A percentile compares a stretch with the other conserved stretches of the same genome.
These are phyloP conservation scores for Glebionis coronaria DNA, from an alignment of 129 eudicot genomes.

Conservation along the genomic window DNA sequence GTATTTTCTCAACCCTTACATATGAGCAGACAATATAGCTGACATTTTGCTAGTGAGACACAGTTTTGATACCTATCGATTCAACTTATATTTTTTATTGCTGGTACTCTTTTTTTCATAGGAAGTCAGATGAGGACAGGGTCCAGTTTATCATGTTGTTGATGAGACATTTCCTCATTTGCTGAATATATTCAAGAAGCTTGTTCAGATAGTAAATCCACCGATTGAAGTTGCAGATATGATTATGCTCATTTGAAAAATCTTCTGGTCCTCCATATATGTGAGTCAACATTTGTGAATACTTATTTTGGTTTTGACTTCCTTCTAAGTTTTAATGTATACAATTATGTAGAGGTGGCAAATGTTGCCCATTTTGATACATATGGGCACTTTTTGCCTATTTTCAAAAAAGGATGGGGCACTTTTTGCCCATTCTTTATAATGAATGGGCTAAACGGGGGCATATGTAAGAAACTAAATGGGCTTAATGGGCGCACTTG, in stretches of 20 bases:
- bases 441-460: too few species aligned
- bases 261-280: conserved; percentile 96
- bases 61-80: neutral
- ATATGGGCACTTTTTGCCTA: too few species aligned
- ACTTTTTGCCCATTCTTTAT: too few species aligned
- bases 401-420: too few species aligned
- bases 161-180: conserved; percentile 89
- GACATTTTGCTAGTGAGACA: neutral
- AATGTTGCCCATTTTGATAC: too few species aligned
- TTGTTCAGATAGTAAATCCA: conserved; percentile 79
- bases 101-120: conserved; percentile 25
- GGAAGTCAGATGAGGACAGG: conserved; percentile 98
- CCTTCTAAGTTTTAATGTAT: neutral
- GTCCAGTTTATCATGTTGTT: conserved; percentile 75
- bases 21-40: conserved; percentile 11
- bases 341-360: neutral
- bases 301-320: too few species aligned
- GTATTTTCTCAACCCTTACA: neutral
- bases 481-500: too few species aligned
- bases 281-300: conserved; percentile 39
- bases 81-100: conserved; percentile 12
- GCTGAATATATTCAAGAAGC: conserved; percentile 69
- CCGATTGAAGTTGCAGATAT: conserved; percentile 80
- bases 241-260: conserved; percentile 93
- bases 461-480: too few species aligned